Evolutionary conservation across 176 grass and related monocot genomes (phyloP).

Genomic region (Avena eriantha): DNA sequence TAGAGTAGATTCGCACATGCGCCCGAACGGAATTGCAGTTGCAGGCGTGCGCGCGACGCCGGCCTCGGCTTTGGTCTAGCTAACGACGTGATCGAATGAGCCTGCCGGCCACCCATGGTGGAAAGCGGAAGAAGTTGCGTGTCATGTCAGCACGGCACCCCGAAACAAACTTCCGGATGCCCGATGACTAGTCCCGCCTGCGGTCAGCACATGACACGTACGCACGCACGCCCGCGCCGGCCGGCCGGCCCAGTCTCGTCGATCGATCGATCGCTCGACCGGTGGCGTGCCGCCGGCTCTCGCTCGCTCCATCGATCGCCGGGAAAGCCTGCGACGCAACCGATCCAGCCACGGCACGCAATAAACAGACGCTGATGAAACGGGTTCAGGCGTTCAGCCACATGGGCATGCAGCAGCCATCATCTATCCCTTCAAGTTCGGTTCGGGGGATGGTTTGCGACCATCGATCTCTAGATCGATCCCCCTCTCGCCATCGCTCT

Average conservation of each 20-base stretch:
- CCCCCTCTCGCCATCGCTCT: neutral
- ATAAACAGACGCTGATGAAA: too few relatives aligned
- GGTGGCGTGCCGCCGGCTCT: neutral
- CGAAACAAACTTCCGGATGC: neutral
- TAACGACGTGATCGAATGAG: neutral
- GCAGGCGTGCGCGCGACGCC: too few relatives aligned
- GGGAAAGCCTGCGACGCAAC: neutral
- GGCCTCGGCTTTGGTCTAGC: neutral
- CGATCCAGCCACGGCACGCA: neutral
- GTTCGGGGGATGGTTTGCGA: neutral
- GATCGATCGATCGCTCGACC: neutral
- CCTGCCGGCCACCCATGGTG: neutral
- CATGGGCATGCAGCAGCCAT: neutral
- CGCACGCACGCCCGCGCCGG: neutral
- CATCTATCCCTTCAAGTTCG: too few relatives aligned
- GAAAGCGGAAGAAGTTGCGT: neutral
- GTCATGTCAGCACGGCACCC: neutral
- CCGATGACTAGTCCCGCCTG: neutral
- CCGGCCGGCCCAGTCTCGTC: neutral
- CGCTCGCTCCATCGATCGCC: neutral
- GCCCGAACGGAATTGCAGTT: too few relatives aligned
- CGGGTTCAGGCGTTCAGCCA: neutral
- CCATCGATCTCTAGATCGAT: too few relatives aligned
- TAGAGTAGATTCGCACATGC: too few relatives aligned
- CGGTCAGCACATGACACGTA: neutral